Percentiles rank a stretch among this genome's conserved stretches.
These are phyloP conservation scores for Pichia terricola DNA, from an alignment of 1,139 yeast genomes.

Conservation along the genomic window DNA sequence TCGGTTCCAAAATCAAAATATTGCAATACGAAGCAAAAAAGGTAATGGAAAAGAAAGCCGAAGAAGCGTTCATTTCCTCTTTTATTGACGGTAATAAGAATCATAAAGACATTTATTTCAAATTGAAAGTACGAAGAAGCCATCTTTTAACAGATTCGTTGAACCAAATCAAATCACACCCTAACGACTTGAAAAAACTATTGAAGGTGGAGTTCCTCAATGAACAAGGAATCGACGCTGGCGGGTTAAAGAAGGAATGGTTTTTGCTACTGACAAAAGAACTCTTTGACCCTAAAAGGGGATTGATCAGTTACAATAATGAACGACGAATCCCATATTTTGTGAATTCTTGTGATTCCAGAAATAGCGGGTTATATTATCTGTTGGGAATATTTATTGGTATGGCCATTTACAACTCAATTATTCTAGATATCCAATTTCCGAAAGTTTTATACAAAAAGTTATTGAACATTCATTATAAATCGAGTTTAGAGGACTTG, in stretches of 20 bases:
- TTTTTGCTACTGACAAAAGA: conserved; percentile 63
- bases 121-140: conserved; percentile 58
- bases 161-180: conserved; percentile 47
- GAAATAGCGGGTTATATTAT: conserved; percentile 45
- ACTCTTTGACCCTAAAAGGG: conserved; percentile 57
- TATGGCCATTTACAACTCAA: conserved; percentile 82
- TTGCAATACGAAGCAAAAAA: conserved; percentile 75
- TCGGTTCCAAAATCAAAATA: conserved; percentile 74
- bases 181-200: conserved; percentile 61
- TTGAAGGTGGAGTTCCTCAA: conserved; percentile 68
- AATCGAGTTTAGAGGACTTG: conserved; percentile 54
- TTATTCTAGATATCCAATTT: conserved; percentile 69
- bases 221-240: conserved; percentile 93
- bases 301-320: conserved; percentile 52
- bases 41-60: conserved; percentile 82
- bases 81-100: conserved; percentile 45
- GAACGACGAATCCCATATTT: conserved; percentile 78
- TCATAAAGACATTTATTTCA: conserved; percentile 50
- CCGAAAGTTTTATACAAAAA: conserved; percentile 73
- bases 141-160: conserved; percentile 69
- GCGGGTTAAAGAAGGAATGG: conserved; percentile 93
- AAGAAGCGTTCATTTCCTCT: conserved; percentile 77
- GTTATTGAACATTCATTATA: conserved; percentile 36
- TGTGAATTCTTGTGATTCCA: conserved; percentile 18
- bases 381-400: conserved; percentile 82